Base-by-base conservation (phyloP, 148 eudicot species). In the Camellia sinensis region DNA sequence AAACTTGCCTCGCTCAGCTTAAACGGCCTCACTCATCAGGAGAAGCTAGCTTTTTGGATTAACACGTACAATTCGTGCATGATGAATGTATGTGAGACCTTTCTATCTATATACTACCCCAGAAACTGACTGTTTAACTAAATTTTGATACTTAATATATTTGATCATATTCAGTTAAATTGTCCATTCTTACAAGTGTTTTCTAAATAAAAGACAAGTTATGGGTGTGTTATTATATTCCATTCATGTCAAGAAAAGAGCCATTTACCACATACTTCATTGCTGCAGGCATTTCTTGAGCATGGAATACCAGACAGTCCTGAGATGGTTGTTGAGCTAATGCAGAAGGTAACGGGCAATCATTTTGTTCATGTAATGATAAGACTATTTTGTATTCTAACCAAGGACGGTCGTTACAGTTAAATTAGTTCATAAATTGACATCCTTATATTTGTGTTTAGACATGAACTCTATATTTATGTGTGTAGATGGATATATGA, bases 21-120 rank as follows among this genome's bases (percentile, higher is more conserved):
- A 79, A 84, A 88, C 73, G 86, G 88, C 59, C 91, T 89, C 7
- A 88, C 79, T 46, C 97, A 90, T 78, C 97, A 91, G 78, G 93
- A 89, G 76, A 91, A 89, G 86, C 93, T 93, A 75, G 95, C 97
- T 56, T 93, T 91, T 77, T 93, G 97, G 97, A 90, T 93, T 71
- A 93, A 93, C 83, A 87, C 88, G 62, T 90, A 93, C 74, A 93
- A 93, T 86, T 90, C 95, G 0, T 93, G 95, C 87, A 88, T 93
- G 92, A 90, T 93, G 95, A 93, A 91, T 86, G 97, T 93, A 91
- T 65, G 61, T 61, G 46, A 11, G 48, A n/a, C 37, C 74, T 46
- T 48, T 43, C 11, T 46, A 48, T 70, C 37, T 4, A n/a, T 29
- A 4, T 18, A 46, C 15, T 74, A 64, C 63, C 50, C 18, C 67